These are phyloP conservation scores for Aquilaria malaccensis DNA, from an alignment of 345 rosid genomes.

Conservation along the genomic window DNA sequence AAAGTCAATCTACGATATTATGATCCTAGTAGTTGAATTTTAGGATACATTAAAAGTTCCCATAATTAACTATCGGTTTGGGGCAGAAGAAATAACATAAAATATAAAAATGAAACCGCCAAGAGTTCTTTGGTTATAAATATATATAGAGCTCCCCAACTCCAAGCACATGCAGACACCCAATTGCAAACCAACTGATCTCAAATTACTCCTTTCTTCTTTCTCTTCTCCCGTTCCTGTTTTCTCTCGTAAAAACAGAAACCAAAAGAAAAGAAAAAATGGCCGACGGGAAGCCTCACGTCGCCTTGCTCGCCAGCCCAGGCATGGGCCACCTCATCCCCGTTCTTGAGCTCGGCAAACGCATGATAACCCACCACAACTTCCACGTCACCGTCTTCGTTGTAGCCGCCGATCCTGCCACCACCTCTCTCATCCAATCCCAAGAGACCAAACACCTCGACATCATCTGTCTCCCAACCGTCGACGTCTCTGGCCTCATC, in stretches of 20 bases:
- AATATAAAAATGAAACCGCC: too few species aligned
- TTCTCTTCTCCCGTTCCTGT: background rate
- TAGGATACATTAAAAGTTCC: too few species aligned
- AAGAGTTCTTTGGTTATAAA: too few species aligned
- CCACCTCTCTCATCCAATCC: slow-evolving; percentile 11
- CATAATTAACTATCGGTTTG: too few species aligned
- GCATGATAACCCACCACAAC: slow-evolving; percentile 20
- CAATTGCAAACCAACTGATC: too few species aligned
- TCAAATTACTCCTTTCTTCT: background rate
- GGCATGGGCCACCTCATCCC: slow-evolving; percentile 54
- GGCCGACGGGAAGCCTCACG: slow-evolving; percentile 14
- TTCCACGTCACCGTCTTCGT: slow-evolving; percentile 26
- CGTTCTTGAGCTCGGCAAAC: slow-evolving; percentile 27
- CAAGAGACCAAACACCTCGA: slow-evolving; percentile 6
- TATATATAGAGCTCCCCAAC: too few species aligned
- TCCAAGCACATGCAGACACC: too few species aligned
- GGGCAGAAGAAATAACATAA: too few species aligned
- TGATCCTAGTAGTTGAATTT: too few species aligned
- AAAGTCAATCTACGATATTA: too few species aligned
- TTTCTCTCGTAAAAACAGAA: background rate
- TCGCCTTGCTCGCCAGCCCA: slow-evolving; percentile 34
- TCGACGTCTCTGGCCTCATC: slow-evolving; percentile 15
- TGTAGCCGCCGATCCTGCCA: slow-evolving; percentile 13
- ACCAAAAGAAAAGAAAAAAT: background rate
- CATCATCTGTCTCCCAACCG: slow-evolving; percentile 18